A percentile compares a stretch with the other conserved stretches of the same genome.
phyloP scores from a whole-genome alignment of 2,329 filamentous ascomycete genomes.

The Neonectria magnoliae region DNA sequence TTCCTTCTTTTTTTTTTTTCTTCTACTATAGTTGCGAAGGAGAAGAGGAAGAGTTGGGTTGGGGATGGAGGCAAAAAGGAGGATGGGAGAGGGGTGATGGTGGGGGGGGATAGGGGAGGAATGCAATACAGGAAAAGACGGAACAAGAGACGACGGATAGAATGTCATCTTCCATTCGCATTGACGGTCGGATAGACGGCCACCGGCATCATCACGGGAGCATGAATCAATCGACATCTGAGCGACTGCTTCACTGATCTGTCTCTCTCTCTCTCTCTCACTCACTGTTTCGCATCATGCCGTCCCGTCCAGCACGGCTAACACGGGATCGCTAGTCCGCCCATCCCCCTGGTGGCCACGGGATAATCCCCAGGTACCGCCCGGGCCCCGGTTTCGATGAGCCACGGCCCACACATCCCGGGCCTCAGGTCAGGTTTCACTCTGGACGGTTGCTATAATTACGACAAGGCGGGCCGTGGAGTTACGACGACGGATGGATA shows the following conservation, averaged over 20 bases:
- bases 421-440: slow-evolving; percentile 6
- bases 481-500: too few relatives aligned
- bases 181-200: neutral
- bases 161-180: neutral
- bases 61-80: neutral
- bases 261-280: neutral
- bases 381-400: neutral
- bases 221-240: too few relatives aligned
- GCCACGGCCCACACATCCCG: neutral
- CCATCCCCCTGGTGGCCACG: slow-evolving; percentile 4
- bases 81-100: neutral
- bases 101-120: neutral
- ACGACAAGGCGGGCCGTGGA: neutral
- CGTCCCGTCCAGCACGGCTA: slow-evolving; percentile 18
- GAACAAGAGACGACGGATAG: neutral
- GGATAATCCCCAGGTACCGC: slow-evolving; percentile 1
- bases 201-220: too few relatives aligned
- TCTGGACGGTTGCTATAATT: neutral
- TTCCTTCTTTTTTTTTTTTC: too few relatives aligned
- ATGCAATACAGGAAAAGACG: neutral
- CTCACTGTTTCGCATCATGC: neutral
- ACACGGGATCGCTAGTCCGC: slow-evolving; percentile 19
- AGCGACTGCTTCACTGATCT: neutral
- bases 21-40: too few relatives aligned
- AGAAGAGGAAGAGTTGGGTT: neutral